Evolutionary conservation across 129 eudicot species (phyloP), one percentile per base, ranked within the genome.

Genomic region (Solidago caesia): DNA sequence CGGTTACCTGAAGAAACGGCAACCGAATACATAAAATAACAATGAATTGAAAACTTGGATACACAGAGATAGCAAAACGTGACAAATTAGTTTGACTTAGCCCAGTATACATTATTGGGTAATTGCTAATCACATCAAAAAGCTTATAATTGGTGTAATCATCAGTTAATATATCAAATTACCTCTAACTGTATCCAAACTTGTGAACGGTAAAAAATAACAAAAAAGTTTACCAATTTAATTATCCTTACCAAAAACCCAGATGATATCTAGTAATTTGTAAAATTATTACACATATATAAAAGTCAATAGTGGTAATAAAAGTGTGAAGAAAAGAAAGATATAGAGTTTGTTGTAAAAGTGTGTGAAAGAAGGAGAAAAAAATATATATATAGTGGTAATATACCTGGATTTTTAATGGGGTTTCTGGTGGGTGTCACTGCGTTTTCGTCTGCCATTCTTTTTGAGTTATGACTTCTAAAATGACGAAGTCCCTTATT

Each of bases 401-500:
- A 53, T 67, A 60, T 82, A 71, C 97, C 96, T 82, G 96, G 78
- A 51, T 86, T 74, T 79, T 92, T 92, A 73, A 87, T 84, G 43
- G 96, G 89, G 74, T 84, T 91, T 84, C 97, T 85, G 46, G 78
- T 92, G 26, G 80, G 89, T 55, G 91, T 72, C 42, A 83, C 47
- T 68, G 79, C 76, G 78, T 77, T 71, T 42, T 87, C 93, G 58
- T 92, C 97, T 13, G 97, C 93, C 97, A 92, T 92, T 70, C 62
- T 33, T 67, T 67, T 48, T 7, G 39, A 33, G 39, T 33, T 33
- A 33, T 33, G 39, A 3, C 39, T 33, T 33, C 39, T 29, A 29
- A 44, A 49, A 80, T 75, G 47, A 64, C 59, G 15, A 53, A 13
- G 6, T 53, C 59, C 16, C 14, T 51, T 51, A 49, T 12, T 52